Evolutionary conservation across 805 yeast genomes (phyloP).

Genomic region (Kregervanrija pseudodelftensis): DNA sequence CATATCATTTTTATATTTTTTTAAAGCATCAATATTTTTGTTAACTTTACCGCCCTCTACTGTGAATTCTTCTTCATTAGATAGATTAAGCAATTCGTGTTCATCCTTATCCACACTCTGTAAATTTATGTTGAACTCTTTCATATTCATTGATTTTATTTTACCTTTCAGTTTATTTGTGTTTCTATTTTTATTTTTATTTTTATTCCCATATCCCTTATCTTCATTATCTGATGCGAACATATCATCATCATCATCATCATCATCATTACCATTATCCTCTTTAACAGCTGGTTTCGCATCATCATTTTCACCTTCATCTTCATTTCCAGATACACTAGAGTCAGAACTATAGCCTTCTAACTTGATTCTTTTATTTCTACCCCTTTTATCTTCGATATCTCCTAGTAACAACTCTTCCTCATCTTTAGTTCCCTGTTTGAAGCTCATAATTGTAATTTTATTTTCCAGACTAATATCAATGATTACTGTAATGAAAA

Average conservation of each 20-base stretch:
- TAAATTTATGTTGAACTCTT: too few relatives aligned
- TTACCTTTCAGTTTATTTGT: not conserved
- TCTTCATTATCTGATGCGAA: constrained; percentile 28
- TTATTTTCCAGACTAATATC: too few relatives aligned
- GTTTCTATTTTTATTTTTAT: not conserved
- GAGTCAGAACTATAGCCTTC: constrained; percentile 11
- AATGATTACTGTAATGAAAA: too few relatives aligned
- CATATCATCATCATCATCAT: constrained; percentile 40
- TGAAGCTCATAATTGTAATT: too few relatives aligned
- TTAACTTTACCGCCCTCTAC: too few relatives aligned
- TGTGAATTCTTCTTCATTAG: too few relatives aligned
- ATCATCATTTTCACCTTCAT: constrained; percentile 10
- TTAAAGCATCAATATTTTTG: too few relatives aligned
- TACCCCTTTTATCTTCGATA: constrained; percentile 1
- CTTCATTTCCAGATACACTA: constrained; percentile 6
- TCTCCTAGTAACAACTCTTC: too few relatives aligned
- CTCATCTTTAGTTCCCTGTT: too few relatives aligned
- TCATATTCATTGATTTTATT: not conserved
- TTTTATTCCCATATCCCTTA: not conserved
- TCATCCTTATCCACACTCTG: too few relatives aligned
- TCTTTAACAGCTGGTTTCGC: not conserved
- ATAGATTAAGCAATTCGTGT: too few relatives aligned
- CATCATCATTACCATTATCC: constrained; percentile 29
- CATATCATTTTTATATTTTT: too few relatives aligned
- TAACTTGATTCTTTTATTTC: constrained; percentile 13